phyloP scores from a whole-genome alignment of 2,329 filamentous ascomycete species.

The Cladosporium cucumerinum region DNA sequence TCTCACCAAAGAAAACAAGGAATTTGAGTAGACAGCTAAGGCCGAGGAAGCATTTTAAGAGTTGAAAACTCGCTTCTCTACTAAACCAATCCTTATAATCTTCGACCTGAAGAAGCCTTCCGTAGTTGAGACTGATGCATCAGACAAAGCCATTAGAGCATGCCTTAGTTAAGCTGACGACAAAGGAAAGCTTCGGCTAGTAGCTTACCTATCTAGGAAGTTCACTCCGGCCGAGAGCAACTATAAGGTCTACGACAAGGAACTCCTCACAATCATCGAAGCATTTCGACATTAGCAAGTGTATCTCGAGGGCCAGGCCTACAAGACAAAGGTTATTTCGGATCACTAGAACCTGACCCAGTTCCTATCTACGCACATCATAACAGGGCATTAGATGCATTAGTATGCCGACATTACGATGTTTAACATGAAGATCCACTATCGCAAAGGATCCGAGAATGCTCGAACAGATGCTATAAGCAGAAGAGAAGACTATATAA shows the following conservation, averaged over 20 bases:
- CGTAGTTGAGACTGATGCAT: slow-evolving; percentile 14
- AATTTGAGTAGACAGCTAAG: neutral
- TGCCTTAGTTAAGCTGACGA: slow-evolving; percentile 16
- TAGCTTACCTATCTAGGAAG: slow-evolving; percentile 21
- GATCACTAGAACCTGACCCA: neutral
- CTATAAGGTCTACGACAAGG: slow-evolving; percentile 21
- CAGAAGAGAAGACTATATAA: too few species aligned
- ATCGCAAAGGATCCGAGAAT: too few species aligned
- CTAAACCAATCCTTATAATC: slow-evolving; percentile 10
- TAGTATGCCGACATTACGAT: too few species aligned
- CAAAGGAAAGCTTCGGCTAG: slow-evolving; percentile 15
- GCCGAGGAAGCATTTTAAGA: neutral
- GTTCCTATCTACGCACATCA: neutral
- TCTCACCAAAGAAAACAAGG: neutral
- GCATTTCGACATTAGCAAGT: neutral
- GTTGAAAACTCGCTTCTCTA: slow-evolving; percentile 8
- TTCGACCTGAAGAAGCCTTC: neutral
- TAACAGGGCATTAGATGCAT: too few species aligned
- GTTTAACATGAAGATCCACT: too few species aligned
- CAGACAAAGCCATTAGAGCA: slow-evolving; percentile 17
- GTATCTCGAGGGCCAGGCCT: neutral
- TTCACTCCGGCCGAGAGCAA: slow-evolving; percentile 19
- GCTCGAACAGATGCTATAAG: too few species aligned
- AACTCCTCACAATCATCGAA: slow-evolving; percentile 13
- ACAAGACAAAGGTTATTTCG: neutral